Base-by-base conservation (phyloP, 345 rosid genomes). In the Arabis alpina region DNA sequence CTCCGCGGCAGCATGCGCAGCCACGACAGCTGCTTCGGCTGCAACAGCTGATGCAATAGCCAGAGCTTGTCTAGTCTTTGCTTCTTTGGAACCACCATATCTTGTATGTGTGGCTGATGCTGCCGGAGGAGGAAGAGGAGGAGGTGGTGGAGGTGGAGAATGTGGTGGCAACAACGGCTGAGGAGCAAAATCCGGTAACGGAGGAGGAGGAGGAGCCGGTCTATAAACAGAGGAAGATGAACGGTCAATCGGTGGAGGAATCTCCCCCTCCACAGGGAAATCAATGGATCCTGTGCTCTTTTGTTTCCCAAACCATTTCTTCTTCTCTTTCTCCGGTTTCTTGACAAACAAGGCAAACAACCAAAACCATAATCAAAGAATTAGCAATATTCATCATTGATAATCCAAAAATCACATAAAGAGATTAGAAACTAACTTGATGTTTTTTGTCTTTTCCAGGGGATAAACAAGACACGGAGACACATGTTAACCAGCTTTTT, bases 1-100 rank as follows among this genome's bases (percentile, higher is more conserved):
- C 60, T 68, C 79, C 2, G 75, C 79, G 1, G 70, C 75, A 45
- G 79, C 75, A 55, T 75, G 64, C 4, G 79, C 75, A 55, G 79
- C 74, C 53, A 75, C 70, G 1, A 56, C 79, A 28, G 75, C 75
- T 15, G 79, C 79, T 60, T 74, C 77, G 36, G 64, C 79, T 45
- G 74, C 74, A n/a, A 75, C 74, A 12, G 79, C 74, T 3, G 75
- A 60, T 28, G 79, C 74, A 48, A 68, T 65, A 55, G 75, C 75
- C 1, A 68, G 34, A 62, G 75, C 75, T 54, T 75, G 70, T 69
- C 66, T 61, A 39, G 47, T 75, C 54, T 70, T 69, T 45, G 55
- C 70, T 37, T 75, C 70, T 32, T 40, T 64, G 14, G 60, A 54
- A 9, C 58, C 60, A 62, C 8, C 65, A 48, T 48, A 37, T 3